Base-by-base conservation (phyloP, 306 rosid species). In the Elaeagnus macrophylla region DNA sequence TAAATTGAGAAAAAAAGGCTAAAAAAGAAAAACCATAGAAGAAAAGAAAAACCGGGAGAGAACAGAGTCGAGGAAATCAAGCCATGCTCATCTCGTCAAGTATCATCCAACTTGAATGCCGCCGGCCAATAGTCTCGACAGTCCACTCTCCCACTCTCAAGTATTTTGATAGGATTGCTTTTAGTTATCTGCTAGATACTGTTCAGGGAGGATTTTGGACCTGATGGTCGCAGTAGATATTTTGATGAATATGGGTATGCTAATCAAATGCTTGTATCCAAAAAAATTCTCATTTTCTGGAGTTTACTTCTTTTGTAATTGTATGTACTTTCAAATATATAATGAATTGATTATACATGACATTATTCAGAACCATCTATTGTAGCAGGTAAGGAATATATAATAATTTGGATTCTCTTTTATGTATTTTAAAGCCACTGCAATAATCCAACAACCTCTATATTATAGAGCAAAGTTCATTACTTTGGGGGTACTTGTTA, bases 181-280 rank as follows among this genome's bases (percentile, higher is more conserved):
- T 68, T 11, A 63, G 48, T 59, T 54, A 51, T 61, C 47, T 79
- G 48, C 59, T 83, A 91, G 99, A 91, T 91, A 12, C 96, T 91
- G 67, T 91, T 91, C 70, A 83, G 83, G 76, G 99, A 91, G 81
- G 87, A 91, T 85, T 91, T 91, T 71, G 97, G 97, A 69, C 84
- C 93, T 67, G 97, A 91, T 9, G 97, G 97, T 16, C 96, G 97
- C 16, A 96, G 97, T 60, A 96, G 97, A 70, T 91, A 91, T 71
- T 91, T 91, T 73, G 97, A 91, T 67, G 76, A 91, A 62, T 91
- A 91, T 15, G 99, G 99, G 99, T 91, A 84, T 36, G 85, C 51
- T 67, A 32, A 17, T 12, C 39, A 9, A 53, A 57, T 45, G 32
- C 20, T 54, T 15, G 48, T 54, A 20, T 37, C 10, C 16, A 44